These are phyloP conservation scores for Lophium mytilinum DNA, from an alignment of 495 filamentous ascomycete species.

Conservation along the genomic window DNA sequence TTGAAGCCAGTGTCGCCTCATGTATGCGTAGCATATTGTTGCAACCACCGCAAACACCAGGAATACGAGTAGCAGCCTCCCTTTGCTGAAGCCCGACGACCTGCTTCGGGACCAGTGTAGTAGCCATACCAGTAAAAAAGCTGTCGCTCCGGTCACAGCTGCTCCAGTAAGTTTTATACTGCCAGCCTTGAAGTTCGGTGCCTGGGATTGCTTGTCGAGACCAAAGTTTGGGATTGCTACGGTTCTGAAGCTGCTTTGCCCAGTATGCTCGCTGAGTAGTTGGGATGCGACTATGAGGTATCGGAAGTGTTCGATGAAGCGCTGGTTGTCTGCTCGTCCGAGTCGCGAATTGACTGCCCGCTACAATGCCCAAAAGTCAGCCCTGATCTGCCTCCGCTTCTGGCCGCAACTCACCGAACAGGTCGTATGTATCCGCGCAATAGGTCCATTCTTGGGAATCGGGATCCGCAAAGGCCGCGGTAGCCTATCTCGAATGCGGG, in stretches of 20 bases:
- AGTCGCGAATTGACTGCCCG: slow-evolving; percentile 65
- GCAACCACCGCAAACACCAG: slow-evolving; percentile 47
- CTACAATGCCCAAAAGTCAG: slow-evolving; percentile 25
- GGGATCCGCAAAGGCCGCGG: slow-evolving; percentile 54
- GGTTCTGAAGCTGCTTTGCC: slow-evolving; percentile 25
- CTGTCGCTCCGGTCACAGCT: slow-evolving; percentile 43
- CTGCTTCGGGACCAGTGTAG: slow-evolving; percentile 57
- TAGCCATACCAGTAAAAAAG: slow-evolving; percentile 66
- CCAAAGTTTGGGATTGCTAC: slow-evolving; percentile 16
- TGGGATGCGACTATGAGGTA: slow-evolving; percentile 95
- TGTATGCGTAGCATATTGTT: slow-evolving; percentile 59
- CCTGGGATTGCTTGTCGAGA: slow-evolving; percentile 27
- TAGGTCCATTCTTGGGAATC: slow-evolving; percentile 41
- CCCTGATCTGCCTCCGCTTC: slow-evolving; percentile 9
- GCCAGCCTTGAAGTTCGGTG: slow-evolving; percentile 22
- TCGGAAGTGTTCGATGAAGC: slow-evolving; percentile 90
- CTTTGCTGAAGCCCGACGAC: slow-evolving; percentile 41
- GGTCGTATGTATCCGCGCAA: slow-evolving; percentile 47
- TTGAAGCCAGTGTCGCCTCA: slow-evolving; percentile 76
- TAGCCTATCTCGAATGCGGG: slow-evolving; percentile 57
- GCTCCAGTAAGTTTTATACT: slow-evolving; percentile 39
- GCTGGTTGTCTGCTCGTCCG: slow-evolving; percentile 70
- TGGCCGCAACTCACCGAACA: slow-evolving; percentile 47
- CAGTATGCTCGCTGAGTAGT: slow-evolving; percentile 64
- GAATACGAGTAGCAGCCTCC: slow-evolving; percentile 51